Evolutionary conservation across 176 grass and related monocot genomes (phyloP).

Genomic region (Musa troglodytarum): DNA sequence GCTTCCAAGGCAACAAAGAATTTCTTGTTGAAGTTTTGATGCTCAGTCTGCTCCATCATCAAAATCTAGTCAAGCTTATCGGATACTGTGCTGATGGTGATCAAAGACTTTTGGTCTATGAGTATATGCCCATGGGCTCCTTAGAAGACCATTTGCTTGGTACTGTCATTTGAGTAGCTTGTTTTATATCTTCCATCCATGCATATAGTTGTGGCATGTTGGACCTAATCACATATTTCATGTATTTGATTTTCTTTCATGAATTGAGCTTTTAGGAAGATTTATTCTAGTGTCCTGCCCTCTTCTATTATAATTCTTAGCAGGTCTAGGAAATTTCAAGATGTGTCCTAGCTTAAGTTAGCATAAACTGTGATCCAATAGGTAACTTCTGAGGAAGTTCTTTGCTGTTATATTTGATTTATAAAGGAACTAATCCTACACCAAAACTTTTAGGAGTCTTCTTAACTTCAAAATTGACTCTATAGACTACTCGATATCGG

Average conservation of each 20-base stretch:
- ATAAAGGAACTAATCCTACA: not conserved
- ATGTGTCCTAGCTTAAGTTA: not conserved
- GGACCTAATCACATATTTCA: not conserved
- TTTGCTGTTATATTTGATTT: no score
- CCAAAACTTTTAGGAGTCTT: not conserved
- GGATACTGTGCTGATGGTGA: conserved; percentile 5
- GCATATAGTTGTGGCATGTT: not conserved
- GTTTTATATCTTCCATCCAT: not conserved
- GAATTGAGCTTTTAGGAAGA: not conserved
- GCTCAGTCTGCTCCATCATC: not conserved
- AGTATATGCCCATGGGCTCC: not conserved
- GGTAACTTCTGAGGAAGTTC: not conserved
- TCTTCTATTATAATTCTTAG: not conserved
- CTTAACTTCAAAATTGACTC: not conserved
- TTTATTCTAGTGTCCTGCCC: no score
- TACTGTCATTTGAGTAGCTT: not conserved
- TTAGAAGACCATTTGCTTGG: conserved; percentile 4
- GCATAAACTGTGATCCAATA: not conserved
- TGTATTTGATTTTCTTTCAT: not conserved
- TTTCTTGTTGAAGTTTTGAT: conserved; percentile 8
- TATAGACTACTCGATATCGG: not conserved
- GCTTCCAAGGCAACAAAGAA: conserved; percentile 6
- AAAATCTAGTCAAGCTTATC: conserved; percentile 7
- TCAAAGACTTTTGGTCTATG: conserved; percentile 10
- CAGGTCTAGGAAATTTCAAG: not conserved